Evolutionary conservation across 192 early-diverging fungal genomes (phyloP).

Genomic region (Coemansia javaensis): DNA sequence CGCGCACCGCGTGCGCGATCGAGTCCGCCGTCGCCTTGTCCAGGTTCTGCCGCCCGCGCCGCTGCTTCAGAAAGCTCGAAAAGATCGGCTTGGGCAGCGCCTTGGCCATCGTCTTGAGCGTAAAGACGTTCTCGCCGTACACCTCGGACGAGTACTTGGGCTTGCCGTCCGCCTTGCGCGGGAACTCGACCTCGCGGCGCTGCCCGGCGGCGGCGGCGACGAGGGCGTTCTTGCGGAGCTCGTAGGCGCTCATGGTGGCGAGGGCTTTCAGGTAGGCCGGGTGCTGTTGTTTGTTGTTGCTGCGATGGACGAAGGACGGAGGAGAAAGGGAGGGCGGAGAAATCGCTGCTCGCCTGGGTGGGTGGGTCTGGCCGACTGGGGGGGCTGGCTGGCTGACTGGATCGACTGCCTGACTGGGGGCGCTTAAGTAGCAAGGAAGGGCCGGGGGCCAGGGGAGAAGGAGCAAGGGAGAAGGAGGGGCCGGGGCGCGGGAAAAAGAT

Average conservation of each 20-base stretch:
- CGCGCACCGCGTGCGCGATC: constrained; percentile 95
- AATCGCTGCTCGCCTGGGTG: too few relatives aligned
- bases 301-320: too few relatives aligned
- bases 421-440: too few relatives aligned
- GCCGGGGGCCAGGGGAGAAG: too few relatives aligned
- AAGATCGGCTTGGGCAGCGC: constrained; percentile 94
- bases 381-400: too few relatives aligned
- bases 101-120: constrained; percentile 80
- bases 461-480: too few relatives aligned
- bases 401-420: too few relatives aligned
- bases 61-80: constrained; percentile 88
- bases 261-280: background rate
- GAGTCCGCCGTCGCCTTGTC: constrained; percentile 96
- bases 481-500: too few relatives aligned
- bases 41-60: constrained; percentile 80
- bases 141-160: constrained; percentile 81
- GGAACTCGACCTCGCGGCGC: constrained; percentile 74
- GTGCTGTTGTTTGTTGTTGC: too few relatives aligned
- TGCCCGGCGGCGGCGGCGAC: constrained; percentile 61
- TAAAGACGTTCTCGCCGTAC: constrained; percentile 93
- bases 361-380: too few relatives aligned
- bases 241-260: constrained; percentile 48
- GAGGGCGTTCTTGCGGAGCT: constrained; percentile 56
- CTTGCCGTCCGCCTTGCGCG: constrained; percentile 64
- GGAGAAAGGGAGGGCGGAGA: too few relatives aligned